Conservation (phyloP, 768 basidiomycete species). For the Leccinum boreale region DNA sequence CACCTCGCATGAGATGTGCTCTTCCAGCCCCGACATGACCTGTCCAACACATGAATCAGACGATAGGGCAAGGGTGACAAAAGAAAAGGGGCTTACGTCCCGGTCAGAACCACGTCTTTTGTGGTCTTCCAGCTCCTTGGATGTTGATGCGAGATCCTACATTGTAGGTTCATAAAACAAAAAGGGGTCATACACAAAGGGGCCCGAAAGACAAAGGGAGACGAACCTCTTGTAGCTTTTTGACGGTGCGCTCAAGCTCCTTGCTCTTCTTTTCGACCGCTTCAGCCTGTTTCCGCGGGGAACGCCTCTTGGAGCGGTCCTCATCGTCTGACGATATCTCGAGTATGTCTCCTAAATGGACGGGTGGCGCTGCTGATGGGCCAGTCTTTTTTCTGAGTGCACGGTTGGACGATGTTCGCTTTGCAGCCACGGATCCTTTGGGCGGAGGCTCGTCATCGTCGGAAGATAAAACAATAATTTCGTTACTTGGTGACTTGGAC, state of each 20-base stretch:
- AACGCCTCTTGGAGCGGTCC: constrained; percentile 1
- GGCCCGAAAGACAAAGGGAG: not conserved
- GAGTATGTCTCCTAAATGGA: constrained; percentile 39
- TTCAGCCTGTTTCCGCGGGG: constrained; percentile 15
- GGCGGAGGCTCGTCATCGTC: constrained; percentile 27
- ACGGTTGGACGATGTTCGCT: constrained; percentile 6
- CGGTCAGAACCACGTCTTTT: constrained; percentile 10
- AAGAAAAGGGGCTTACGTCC: constrained; percentile 2
- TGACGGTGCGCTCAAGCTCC: constrained; percentile 39
- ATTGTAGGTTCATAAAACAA: not conserved
- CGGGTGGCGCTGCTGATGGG: constrained; percentile 2
- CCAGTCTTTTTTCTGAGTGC: constrained; percentile 20
- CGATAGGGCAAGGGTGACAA: not conserved
- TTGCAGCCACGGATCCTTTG: constrained; percentile 15
- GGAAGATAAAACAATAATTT: constrained; percentile 35
- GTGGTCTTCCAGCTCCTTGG: constrained; percentile 21
- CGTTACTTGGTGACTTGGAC: constrained; percentile 15
- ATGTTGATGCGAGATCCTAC: constrained; percentile 20
- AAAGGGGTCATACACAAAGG: not conserved
- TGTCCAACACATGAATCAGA: constrained; percentile 16
- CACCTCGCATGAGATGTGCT: constrained; percentile 59
- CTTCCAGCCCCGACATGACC: constrained; percentile 48
- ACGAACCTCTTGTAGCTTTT: constrained; percentile 43
- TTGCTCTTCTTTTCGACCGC: constrained; percentile 12
- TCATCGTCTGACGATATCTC: constrained; percentile 63